Evolutionary conservation across 2,329 filamentous ascomycete genomes (phyloP).

Genomic region (Dothideomycetidae sp.): DNA sequence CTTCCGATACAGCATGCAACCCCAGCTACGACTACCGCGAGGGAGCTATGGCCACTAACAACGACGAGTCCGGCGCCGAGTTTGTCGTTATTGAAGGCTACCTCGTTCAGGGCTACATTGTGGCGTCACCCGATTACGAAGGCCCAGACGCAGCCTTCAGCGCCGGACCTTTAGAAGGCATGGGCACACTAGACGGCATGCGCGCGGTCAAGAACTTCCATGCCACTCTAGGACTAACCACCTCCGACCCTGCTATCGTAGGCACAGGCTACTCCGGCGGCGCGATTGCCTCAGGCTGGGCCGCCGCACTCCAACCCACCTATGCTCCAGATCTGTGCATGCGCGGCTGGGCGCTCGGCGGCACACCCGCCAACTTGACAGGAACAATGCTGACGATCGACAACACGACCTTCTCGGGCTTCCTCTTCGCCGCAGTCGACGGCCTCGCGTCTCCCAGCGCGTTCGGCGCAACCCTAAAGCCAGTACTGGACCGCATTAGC

Average conservation of each 20-base stretch:
- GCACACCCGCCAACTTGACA: conserved; percentile 27
- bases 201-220: conserved; percentile 11
- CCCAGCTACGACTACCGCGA: too few relatives aligned
- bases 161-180: conserved; percentile 27
- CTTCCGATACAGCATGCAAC: too few relatives aligned
- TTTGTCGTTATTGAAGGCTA: conserved; percentile 15
- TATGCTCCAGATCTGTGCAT: conserved; percentile 42
- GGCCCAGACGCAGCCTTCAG: conserved; percentile 18
- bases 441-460: neutral
- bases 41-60: too few relatives aligned
- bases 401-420: conserved; percentile 15
- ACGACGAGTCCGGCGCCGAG: too few relatives aligned
- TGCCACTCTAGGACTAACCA: conserved; percentile 16
- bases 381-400: conserved; percentile 16
- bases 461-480: neutral
- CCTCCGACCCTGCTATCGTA: conserved; percentile 20
- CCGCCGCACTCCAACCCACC: conserved; percentile 34
- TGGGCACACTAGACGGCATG: conserved; percentile 29
- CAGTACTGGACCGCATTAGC: neutral
- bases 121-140: conserved; percentile 31
- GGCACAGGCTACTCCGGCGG: conserved; percentile 45
- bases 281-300: conserved; percentile 37
- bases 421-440: conserved; percentile 12
- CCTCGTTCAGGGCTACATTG: conserved; percentile 17
- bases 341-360: conserved; percentile 29